Evolutionary conservation across 306 rosid genomes (phyloP).

Genomic region (Prunus fruticosa): DNA sequence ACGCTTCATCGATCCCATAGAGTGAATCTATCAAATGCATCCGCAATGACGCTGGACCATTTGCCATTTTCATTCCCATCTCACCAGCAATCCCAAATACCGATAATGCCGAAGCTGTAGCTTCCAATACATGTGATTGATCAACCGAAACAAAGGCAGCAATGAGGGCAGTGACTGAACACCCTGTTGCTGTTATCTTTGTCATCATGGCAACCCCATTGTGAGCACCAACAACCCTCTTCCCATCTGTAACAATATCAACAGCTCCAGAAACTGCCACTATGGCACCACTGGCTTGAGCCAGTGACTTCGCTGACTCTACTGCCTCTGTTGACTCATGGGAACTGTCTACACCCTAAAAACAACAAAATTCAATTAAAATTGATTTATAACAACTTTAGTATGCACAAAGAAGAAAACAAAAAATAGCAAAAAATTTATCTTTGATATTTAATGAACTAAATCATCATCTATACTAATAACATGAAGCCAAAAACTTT

Average conservation of each 20-base stretch:
- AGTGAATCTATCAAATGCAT: conserved; percentile 85
- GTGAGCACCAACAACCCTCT: conserved; percentile 66
- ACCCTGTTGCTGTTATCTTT: conserved; percentile 83
- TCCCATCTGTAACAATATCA: conserved; percentile 80
- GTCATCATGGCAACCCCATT: conserved; percentile 93
- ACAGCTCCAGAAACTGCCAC: conserved; percentile 87
- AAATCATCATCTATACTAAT: neutral
- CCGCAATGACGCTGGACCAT: conserved; percentile 83
- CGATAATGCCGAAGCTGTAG: conserved; percentile 58
- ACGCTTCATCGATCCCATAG: conserved; percentile 66
- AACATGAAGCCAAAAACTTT: neutral
- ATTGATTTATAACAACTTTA: neutral
- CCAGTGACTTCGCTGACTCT: conserved; percentile 74
- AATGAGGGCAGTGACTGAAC: conserved; percentile 84
- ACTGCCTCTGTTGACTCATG: conserved; percentile 78
- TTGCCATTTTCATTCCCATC: conserved; percentile 72
- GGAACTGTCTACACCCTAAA: conserved; percentile 71
- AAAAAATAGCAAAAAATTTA: neutral
- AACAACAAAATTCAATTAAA: neutral
- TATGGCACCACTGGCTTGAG: conserved; percentile 63
- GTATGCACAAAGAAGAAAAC: neutral
- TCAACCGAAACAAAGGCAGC: conserved; percentile 89
- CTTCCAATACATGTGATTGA: conserved; percentile 57
- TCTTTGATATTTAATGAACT: neutral
- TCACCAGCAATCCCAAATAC: conserved; percentile 77